Evolutionary conservation across 164 flowering plant species (phyloP).

Genomic region (Vitis riparia): DNA sequence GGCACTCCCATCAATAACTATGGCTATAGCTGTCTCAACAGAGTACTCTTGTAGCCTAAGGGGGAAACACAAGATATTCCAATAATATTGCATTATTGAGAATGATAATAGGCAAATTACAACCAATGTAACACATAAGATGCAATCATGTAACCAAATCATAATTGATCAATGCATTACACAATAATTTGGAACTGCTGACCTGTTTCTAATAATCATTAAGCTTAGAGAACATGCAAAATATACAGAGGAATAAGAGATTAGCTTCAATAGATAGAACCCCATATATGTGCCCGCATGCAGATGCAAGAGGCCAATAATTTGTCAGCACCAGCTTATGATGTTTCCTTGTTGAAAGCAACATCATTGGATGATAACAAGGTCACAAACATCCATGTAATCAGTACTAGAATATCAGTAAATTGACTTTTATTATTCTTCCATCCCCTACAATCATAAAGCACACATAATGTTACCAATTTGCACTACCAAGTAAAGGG

Average conservation of each 20-base stretch:
- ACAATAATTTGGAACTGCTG: not conserved
- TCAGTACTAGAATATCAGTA: no score
- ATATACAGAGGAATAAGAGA: not conserved
- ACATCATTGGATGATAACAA: not conserved
- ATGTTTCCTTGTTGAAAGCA: not conserved
- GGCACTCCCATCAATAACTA: constrained; percentile 57
- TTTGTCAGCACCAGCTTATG: not conserved
- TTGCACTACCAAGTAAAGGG: not conserved
- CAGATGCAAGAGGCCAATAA: not conserved
- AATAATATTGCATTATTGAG: not conserved
- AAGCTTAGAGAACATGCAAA: not conserved
- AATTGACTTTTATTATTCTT: no score
- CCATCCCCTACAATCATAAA: no score
- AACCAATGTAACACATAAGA: not conserved
- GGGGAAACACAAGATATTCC: constrained; percentile 4
- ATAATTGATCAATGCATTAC: not conserved
- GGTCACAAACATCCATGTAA: not conserved
- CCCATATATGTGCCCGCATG: not conserved
- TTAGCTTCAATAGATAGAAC: not conserved
- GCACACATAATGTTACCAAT: no score
- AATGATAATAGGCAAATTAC: not conserved
- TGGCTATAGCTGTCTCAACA: constrained; percentile 56
- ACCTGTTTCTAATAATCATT: not conserved
- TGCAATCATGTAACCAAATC: not conserved
- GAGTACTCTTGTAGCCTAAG: constrained; percentile 61